Conservation (phyloP, 345 rosid species). For the Noccaea bulbosa region DNA sequence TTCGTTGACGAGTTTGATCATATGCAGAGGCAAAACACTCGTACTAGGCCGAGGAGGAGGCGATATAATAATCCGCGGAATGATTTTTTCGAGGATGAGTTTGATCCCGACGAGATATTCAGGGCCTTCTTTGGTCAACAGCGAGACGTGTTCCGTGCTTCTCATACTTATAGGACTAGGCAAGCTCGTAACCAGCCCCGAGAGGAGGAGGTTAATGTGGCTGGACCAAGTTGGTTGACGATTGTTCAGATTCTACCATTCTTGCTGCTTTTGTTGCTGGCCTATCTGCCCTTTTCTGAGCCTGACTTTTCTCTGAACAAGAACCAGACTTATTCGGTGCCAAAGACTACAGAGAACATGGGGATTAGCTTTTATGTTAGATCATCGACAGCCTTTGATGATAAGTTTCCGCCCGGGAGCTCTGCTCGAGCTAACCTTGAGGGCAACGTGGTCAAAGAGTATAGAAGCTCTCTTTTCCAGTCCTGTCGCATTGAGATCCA, state of each 20-base stretch:
- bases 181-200: slow-evolving; percentile 43
- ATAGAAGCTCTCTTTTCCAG: slow-evolving; percentile 65
- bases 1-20: slow-evolving; percentile 67
- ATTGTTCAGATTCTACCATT: slow-evolving; percentile 75
- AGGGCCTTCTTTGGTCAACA: slow-evolving; percentile 71
- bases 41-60: slow-evolving; percentile 69
- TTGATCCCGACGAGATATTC: slow-evolving; percentile 83
- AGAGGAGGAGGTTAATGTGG: slow-evolving; percentile 56
- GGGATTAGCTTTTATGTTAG: slow-evolving; percentile 75
- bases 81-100: slow-evolving; percentile 58
- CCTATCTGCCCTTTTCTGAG: slow-evolving; percentile 73
- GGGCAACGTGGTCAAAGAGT: slow-evolving; percentile 70
- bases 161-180: slow-evolving; percentile 58
- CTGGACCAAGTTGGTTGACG: slow-evolving; percentile 56
- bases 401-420: slow-evolving; percentile 70
- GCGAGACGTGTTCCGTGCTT: slow-evolving; percentile 51
- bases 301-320: slow-evolving; percentile 73
- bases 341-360: slow-evolving; percentile 65
- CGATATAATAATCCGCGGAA: slow-evolving; percentile 48
- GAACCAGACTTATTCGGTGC: slow-evolving; percentile 65
- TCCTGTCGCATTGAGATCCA: slow-evolving; percentile 75
- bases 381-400: slow-evolving; percentile 67
- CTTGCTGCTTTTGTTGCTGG: slow-evolving; percentile 72
- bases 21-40: slow-evolving; percentile 51
- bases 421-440: slow-evolving; percentile 66